phyloP scores from a whole-genome alignment of 805 yeast genomes.

The Candida arabinofermentans region DNA sequence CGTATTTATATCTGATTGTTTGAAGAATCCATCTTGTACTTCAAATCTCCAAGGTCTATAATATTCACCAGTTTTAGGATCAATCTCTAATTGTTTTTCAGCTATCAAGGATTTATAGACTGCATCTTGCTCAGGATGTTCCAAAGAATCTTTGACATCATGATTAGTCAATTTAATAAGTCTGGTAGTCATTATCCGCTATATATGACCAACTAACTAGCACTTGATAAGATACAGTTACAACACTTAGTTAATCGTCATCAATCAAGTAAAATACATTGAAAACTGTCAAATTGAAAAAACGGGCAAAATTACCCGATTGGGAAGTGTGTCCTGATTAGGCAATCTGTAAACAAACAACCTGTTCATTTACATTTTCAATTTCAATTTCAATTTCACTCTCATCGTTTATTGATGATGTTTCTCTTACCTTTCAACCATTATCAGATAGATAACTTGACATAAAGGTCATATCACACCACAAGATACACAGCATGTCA shows the following conservation, averaged over 20 bases:
- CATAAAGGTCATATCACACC: not conserved
- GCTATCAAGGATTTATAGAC: slow-evolving; percentile 11
- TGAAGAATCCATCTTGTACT: slow-evolving; percentile 46
- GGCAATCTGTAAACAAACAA: slow-evolving; percentile 18
- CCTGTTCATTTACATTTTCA: not conserved
- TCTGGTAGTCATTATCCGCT: slow-evolving; percentile 10
- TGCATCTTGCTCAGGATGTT: slow-evolving; percentile 16
- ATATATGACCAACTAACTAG: too few relatives aligned
- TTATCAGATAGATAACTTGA: too few relatives aligned
- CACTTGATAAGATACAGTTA: too few relatives aligned
- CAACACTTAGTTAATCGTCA: too few relatives aligned
- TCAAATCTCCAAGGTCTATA: slow-evolving; percentile 44
- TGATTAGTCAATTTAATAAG: slow-evolving; percentile 20
- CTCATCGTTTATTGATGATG: too few relatives aligned
- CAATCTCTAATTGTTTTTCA: slow-evolving; percentile 15
- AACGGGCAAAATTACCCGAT: not conserved
- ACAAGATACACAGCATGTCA: slow-evolving; percentile 14
- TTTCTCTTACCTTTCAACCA: not conserved
- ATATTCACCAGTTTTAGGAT: slow-evolving; percentile 22
- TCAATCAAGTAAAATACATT: too few relatives aligned
- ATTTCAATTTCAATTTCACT: not conserved
- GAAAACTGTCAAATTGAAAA: not conserved
- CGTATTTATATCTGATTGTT: slow-evolving; percentile 39
- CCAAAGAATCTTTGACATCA: slow-evolving; percentile 28
- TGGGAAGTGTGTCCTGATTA: not conserved